Evolutionary conservation across 208 protist genomes (phyloP), one percentile per base, ranked within the genome.

Genomic region (Acanthamoeba royreba): DNA sequence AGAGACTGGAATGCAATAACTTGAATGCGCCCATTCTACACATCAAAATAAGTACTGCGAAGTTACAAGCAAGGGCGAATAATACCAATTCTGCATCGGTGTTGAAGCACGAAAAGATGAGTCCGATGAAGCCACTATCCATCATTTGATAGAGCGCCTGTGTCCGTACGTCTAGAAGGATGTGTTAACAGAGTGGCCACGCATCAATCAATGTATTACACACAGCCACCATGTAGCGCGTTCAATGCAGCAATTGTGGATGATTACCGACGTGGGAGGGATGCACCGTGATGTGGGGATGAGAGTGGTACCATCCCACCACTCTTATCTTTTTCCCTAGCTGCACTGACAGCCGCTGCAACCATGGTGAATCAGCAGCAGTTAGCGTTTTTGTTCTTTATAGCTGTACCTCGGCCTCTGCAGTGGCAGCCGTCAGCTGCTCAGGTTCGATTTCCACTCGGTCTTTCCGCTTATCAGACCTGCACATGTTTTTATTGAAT

Each of bases 281-380:
- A 1, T 72, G 86, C 13, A 95, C 79, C 15, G 94, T 96, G 45
- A 96, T 96, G 55, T 96, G 81, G 13, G 94, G 94, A 77, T 96
- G 94, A 8, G 93, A 95, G 69, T 96, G 94, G 74, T 96, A 96
- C 94, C 94, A 96, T 38, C 94, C 94, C 28, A 96, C 83, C 35
- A 96, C 93, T 25, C 69, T 35, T 0, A 83, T 93, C 31, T 52
- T 28, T 28, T 47, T 35, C 25, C 83, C 52, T 40, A 79, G 43
- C 45, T 58, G n/a, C 22, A 17, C 28, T 15, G 88, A 74, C 15
- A 93, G 49, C 19, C 52, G 25, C 88, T 92, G n/a, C 38, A 40
- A 8, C 9, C n/a, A n/a, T n/a, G n/a, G 49, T 58, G 49, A 58
- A 13, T 58, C 22, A 22, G 22, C 15, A 9, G 43, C 42, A 92